Evolutionary conservation across 2,329 filamentous ascomycete species (phyloP).

Genomic region (Phyllosticta citrichinensis): DNA sequence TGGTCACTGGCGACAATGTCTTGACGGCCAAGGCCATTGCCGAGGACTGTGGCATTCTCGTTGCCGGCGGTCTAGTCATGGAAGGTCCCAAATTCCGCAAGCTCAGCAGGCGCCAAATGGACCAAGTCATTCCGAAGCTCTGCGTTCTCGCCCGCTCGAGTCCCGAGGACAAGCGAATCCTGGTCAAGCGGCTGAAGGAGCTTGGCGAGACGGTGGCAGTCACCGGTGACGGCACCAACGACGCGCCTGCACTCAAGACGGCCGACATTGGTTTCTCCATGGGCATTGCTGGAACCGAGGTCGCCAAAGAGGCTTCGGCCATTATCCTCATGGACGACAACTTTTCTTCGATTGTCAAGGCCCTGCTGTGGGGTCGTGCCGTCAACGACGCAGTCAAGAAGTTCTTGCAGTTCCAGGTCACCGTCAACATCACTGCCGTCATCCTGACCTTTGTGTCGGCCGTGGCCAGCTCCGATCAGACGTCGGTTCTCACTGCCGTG

Average conservation of each 20-base stretch:
- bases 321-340: slow-evolving; percentile 33
- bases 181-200: slow-evolving; percentile 54
- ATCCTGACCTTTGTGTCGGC: slow-evolving; percentile 71
- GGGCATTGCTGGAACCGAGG: slow-evolving; percentile 28
- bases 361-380: slow-evolving; percentile 30
- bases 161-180: slow-evolving; percentile 57
- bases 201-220: slow-evolving; percentile 44
- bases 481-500: slow-evolving; percentile 73
- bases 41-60: slow-evolving; percentile 36
- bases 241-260: slow-evolving; percentile 30
- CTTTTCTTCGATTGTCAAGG: slow-evolving; percentile 33
- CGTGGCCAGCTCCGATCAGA: slow-evolving; percentile 61
- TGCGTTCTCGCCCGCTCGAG: slow-evolving; percentile 60
- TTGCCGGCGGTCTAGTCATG: slow-evolving; percentile 29
- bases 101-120: slow-evolving; percentile 51
- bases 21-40: slow-evolving; percentile 38
- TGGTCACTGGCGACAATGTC: slow-evolving; percentile 40
- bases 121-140: slow-evolving; percentile 49
- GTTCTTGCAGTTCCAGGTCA: slow-evolving; percentile 70
- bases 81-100: slow-evolving; percentile 35
- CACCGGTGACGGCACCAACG: slow-evolving; percentile 34
- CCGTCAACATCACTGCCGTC: slow-evolving; percentile 74
- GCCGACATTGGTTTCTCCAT: slow-evolving; percentile 35
- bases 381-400: slow-evolving; percentile 43
- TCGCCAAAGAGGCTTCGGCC: slow-evolving; percentile 31